Evolutionary conservation across 768 basidiomycete species (phyloP), one percentile per base, ranked within the genome.

Genomic region (Erythrobasidium yunnanense): DNA sequence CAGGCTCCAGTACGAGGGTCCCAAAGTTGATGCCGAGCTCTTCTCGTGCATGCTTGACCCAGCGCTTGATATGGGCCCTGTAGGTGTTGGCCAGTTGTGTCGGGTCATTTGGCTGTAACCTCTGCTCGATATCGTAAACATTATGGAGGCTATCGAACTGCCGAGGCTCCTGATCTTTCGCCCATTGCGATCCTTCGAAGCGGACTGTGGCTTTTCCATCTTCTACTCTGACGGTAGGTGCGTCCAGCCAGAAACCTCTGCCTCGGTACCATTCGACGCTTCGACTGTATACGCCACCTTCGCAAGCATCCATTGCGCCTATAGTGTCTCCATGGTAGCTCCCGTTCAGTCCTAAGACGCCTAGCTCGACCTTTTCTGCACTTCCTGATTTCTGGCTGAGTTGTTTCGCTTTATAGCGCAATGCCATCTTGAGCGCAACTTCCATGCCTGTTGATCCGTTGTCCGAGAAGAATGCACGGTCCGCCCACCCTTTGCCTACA

Each of bases 271-370:
- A 97, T 75, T 96, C 93, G 70, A 90, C 95, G 0, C 87, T 87
- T 38, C 74, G 74, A 63, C 76, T 78, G 76, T 87, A 97, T 1
- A 92, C 85, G 7, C 88, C 87, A 5, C 76, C 75, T 71, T 92
- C 88, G 73, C 87, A 85, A 5, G 93, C 92, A 70, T 96, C 89
- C 93, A 97, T 97, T 1, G 86, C 85, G 0, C 93, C 93, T 68
- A 96, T 92, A 13, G 93, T 97, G 75, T 97, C 93, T 1, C 93
- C 93, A 72, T 97, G 93, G 77, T 96, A 97, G 73, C 90, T 90
- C 3, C 93, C 93, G 70, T 83, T 85, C 46, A 97, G 72, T 0
- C 93, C 93, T 2, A 97, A 74, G 1, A 97, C 82, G 2, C 87
- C 88, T 2, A 91, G 77, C 35, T 79, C 77, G 25, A 78, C 67